These are phyloP conservation scores for Pythium volutum DNA, from an alignment of 352 stramenopile genomes.

Conservation along the genomic window DNA sequence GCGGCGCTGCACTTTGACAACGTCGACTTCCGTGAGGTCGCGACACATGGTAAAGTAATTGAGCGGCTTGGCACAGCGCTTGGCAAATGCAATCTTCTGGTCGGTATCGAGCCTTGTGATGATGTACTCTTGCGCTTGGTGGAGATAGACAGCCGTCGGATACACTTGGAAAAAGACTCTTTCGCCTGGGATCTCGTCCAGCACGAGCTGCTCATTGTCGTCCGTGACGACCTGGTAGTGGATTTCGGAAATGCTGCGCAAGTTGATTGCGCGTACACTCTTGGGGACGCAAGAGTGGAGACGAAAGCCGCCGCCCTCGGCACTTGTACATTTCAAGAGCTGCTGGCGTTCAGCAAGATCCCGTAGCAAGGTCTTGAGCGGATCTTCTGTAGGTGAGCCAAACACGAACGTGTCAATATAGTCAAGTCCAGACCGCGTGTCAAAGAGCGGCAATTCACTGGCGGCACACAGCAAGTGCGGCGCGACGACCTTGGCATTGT, in stretches of 20 bases:
- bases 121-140: constrained; percentile 90
- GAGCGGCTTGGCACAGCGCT: constrained; percentile 53
- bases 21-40: constrained; percentile 87
- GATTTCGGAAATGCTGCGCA: constrained; percentile 68
- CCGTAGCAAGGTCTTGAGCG: background rate
- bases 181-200: constrained; percentile 87
- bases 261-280: constrained; percentile 48
- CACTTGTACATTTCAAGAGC: background rate
- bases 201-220: constrained; percentile 41
- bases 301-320: constrained; percentile 42
- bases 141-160: constrained; percentile 88
- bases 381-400: constrained; percentile 13
- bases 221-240: constrained; percentile 61
- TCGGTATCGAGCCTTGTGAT: constrained; percentile 83
- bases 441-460: constrained; percentile 89
- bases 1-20: constrained; percentile 61
- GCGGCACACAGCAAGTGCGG: constrained; percentile 94
- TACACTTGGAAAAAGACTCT: constrained; percentile 92
- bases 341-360: constrained; percentile 17
- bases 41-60: constrained; percentile 87
- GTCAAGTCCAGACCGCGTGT: constrained; percentile 42
- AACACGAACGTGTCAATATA: constrained; percentile 72
- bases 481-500: constrained; percentile 85
- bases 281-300: constrained; percentile 65
- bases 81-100: constrained; percentile 63